phyloP scores from a whole-genome alignment of 192 early-diverging fungal genomes.

The Kickxella alabastrina region DNA sequence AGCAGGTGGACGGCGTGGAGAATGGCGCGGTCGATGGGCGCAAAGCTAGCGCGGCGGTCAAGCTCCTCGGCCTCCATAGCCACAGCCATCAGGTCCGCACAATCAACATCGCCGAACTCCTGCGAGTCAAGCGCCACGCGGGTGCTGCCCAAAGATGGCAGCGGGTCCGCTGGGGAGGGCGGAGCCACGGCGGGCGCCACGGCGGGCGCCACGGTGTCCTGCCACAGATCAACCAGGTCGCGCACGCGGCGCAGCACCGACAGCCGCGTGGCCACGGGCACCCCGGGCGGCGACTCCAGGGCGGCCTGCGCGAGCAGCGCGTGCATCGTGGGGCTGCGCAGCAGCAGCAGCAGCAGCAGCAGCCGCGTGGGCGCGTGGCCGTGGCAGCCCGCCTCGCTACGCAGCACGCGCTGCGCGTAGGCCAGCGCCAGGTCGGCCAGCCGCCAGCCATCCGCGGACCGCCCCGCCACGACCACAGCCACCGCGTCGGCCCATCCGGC shows the following conservation, averaged over 20 bases:
- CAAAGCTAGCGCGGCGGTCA: slow-evolving; percentile 20
- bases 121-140: too few relatives aligned
- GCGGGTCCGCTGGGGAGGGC: too few relatives aligned
- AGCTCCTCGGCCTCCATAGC: slow-evolving; percentile 33
- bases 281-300: not conserved
- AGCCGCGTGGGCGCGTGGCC: slow-evolving; percentile 21
- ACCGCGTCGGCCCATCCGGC: slow-evolving; percentile 35
- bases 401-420: slow-evolving; percentile 36
- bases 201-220: not conserved
- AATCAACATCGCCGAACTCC: slow-evolving; percentile 26
- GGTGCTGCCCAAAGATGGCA: too few relatives aligned
- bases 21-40: slow-evolving; percentile 7
- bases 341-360: slow-evolving; percentile 20
- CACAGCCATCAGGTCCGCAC: slow-evolving; percentile 23
- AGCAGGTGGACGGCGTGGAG: slow-evolving; percentile 24
- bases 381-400: slow-evolving; percentile 14
- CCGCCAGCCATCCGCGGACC: slow-evolving; percentile 12
- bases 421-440: slow-evolving; percentile 36
- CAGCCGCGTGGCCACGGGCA: not conserved
- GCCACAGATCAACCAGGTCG: not conserved
- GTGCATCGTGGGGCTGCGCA: not conserved
- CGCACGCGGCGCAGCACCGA: not conserved
- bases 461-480: slow-evolving; percentile 9
- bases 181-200: too few relatives aligned
- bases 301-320: not conserved